Percentiles rank a stretch among this genome's conserved stretches.
Conservation (phyloP, 2,329 filamentous ascomycete genomes). For the Colletotrichum godetiae region DNA sequence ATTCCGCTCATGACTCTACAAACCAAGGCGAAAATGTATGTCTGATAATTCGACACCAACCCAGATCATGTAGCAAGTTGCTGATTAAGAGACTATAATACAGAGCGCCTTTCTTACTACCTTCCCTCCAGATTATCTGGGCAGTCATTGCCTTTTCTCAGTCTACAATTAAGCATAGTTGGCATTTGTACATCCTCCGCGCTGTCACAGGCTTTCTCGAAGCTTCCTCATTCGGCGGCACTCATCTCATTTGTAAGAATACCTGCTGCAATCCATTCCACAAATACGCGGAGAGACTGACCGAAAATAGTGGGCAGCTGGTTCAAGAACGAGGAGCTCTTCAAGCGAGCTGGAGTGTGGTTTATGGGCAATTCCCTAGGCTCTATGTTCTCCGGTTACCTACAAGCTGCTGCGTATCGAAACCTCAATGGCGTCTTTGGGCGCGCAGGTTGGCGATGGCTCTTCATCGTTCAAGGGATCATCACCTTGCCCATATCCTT, state of each 20-base stretch:
- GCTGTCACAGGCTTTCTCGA: constrained; percentile 38
- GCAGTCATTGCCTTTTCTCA: constrained; percentile 42
- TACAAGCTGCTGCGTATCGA: constrained; percentile 65
- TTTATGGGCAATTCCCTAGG: constrained; percentile 63
- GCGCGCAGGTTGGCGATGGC: constrained; percentile 50
- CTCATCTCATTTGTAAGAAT: constrained; percentile 42
- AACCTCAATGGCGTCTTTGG: constrained; percentile 61
- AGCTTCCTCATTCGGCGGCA: constrained; percentile 42
- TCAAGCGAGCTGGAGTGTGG: constrained; percentile 62
- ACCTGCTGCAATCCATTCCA: constrained; percentile 41
- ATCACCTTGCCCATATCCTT: constrained; percentile 39
- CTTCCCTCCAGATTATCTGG: constrained; percentile 40
- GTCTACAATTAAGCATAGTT: constrained; percentile 38
- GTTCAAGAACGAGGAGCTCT: constrained; percentile 53
- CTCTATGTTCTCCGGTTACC: constrained; percentile 66
- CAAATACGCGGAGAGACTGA: constrained; percentile 38
- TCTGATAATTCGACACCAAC: not conserved
- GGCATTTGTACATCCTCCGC: constrained; percentile 42
- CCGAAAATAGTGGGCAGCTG: constrained; percentile 54
- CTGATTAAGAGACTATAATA: not conserved
- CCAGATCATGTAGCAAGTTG: not conserved
- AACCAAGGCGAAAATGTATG: constrained; percentile 41
- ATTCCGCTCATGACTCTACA: constrained; percentile 46
- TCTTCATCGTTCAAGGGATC: constrained; percentile 53
- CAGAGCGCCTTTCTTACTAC: constrained; percentile 40